Percentiles rank a stretch among this genome's conserved stretches.
phyloP scores from a whole-genome alignment of 139 green algal species.

The Ulvella scutata region DNA sequence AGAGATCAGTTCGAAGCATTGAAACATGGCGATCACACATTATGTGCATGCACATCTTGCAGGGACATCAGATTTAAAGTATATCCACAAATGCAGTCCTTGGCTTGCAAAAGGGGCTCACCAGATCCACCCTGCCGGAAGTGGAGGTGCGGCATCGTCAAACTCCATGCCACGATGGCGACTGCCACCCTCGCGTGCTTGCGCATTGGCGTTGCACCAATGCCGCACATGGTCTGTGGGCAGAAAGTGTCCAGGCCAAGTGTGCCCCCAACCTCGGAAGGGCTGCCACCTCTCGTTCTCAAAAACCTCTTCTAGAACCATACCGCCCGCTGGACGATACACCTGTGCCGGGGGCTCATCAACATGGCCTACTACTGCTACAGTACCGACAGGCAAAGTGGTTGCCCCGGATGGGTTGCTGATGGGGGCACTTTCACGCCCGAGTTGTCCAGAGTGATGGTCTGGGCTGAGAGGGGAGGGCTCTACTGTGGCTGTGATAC shows the following conservation, averaged over 20 bases:
- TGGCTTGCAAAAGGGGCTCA: background rate
- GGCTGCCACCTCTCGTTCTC: constrained; percentile 78
- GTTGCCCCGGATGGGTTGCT: no score
- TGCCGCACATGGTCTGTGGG: constrained; percentile 56
- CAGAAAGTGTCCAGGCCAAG: constrained; percentile 76
- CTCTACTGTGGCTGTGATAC: no score
- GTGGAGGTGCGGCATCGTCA: constrained; percentile 30
- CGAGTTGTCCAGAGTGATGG: no score
- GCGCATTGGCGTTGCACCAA: constrained; percentile 25
- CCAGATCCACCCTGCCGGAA: constrained; percentile 33
- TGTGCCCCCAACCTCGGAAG: constrained; percentile 67
- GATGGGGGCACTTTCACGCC: no score
- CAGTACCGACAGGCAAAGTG: no score
- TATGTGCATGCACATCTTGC: no score
- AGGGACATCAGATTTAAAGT: background rate
- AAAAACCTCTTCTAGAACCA: constrained; percentile 59
- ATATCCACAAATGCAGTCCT: background rate
- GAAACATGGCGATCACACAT: no score
- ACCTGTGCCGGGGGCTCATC: no score
- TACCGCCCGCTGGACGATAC: background rate
- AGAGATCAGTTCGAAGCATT: no score
- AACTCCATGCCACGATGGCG: constrained; percentile 29
- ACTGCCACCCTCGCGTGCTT: constrained; percentile 16
- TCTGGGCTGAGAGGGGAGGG: no score
- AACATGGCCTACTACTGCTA: no score